These are phyloP conservation scores for Spatholobus suberectus DNA, from an alignment of 306 rosid genomes.

Conservation along the genomic window DNA sequence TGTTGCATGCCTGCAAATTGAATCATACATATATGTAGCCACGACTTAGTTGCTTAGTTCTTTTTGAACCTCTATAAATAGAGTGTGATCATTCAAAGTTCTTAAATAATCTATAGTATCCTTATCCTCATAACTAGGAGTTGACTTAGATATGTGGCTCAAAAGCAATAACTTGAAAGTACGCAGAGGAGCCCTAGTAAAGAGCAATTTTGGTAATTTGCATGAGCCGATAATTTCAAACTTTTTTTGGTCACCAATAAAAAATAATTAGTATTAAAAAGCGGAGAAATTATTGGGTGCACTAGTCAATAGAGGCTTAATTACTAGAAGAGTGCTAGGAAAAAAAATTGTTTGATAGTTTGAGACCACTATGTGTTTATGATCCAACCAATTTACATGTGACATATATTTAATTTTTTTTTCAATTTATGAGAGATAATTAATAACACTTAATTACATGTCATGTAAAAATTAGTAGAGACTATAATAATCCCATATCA, in stretches of 20 bases:
- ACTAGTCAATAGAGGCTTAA: too few relatives aligned
- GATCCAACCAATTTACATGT: too few relatives aligned
- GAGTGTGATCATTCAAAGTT: neutral
- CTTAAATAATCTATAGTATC: neutral
- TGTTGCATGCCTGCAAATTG: neutral
- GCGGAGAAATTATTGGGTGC: neutral
- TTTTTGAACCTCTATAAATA: neutral
- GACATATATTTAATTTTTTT: too few relatives aligned
- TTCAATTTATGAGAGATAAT: too few relatives aligned
- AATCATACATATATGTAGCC: neutral
- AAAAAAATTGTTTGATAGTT: too few relatives aligned
- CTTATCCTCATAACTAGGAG: constrained; percentile 13
- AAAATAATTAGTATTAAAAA: neutral
- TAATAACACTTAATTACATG: too few relatives aligned
- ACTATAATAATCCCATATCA: too few relatives aligned
- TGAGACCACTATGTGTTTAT: too few relatives aligned
- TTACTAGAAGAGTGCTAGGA: too few relatives aligned
- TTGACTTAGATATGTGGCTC: neutral
- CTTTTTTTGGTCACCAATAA: neutral
- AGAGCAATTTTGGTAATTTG: neutral
- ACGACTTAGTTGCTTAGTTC: neutral
- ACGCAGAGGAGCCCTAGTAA: neutral
- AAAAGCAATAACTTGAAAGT: neutral
- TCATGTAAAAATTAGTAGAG: too few relatives aligned
- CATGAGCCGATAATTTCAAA: neutral